Evolutionary conservation across 2,329 filamentous ascomycete species (phyloP).

Genomic region (Rhexocercosporidium sp.): DNA sequence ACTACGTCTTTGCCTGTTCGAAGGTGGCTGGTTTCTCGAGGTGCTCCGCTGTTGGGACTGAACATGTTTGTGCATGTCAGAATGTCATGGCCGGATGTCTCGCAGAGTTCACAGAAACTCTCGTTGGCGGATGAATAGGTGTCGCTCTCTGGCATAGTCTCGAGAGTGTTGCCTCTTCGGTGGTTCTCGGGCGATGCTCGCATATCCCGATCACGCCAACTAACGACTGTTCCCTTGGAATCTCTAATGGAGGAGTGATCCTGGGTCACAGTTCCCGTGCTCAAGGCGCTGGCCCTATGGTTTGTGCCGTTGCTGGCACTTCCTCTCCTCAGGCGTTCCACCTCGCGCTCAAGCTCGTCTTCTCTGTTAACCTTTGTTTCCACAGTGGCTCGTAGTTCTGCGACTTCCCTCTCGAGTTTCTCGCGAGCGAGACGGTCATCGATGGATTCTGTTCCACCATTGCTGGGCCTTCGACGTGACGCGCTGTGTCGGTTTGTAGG

Average conservation of each 20-base stretch:
- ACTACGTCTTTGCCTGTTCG: constrained; percentile 46
- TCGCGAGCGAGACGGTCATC: constrained; percentile 66
- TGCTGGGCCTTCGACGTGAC: constrained; percentile 36
- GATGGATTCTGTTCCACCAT: constrained; percentile 56
- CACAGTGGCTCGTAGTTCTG: constrained; percentile 74
- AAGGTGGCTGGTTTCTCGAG: constrained; percentile 25
- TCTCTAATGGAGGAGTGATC: constrained; percentile 67
- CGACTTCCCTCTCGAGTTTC: constrained; percentile 79
- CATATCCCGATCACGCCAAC: constrained; percentile 54
- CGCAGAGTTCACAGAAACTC: constrained; percentile 85
- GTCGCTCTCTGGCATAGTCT: constrained; percentile 74
- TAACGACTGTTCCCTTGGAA: constrained; percentile 68
- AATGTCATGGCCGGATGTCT: constrained; percentile 90
- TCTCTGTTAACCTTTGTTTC: constrained; percentile 77
- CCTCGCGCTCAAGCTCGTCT: constrained; percentile 83
- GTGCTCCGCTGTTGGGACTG: constrained; percentile 34
- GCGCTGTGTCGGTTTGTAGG: constrained; percentile 37
- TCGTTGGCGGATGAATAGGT: constrained; percentile 73
- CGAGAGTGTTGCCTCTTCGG: constrained; percentile 59
- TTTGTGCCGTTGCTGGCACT: constrained; percentile 43
- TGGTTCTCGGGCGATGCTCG: constrained; percentile 51
- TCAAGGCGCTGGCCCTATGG: constrained; percentile 59
- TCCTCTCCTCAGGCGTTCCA: constrained; percentile 67
- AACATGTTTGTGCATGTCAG: constrained; percentile 94
- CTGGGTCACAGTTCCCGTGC: constrained; percentile 45